Base-by-base conservation (phyloP, 768 basidiomycete species). In the Podaxis pistillaris region DNA sequence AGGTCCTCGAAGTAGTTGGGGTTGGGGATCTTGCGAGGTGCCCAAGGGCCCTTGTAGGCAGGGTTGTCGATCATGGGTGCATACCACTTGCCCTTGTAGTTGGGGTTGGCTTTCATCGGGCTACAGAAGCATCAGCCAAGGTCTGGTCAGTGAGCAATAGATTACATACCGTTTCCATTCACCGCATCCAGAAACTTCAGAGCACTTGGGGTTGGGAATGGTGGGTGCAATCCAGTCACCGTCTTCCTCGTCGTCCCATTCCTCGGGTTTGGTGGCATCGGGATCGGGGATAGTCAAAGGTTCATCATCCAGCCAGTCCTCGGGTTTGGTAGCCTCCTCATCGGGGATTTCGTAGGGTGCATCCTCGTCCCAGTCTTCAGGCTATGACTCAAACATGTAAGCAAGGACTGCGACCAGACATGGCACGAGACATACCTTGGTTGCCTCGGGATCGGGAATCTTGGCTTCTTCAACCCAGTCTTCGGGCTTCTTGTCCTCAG, bases 241-340 rank as follows among this genome's bases (percentile, higher is more conserved):
- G 68, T 99, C 96, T 74, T 98, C 97, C 72, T 98, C 97, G 69
- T 98, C 96, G 70, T 97, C 95, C 97, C 97, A 99, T 75, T 99
- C 97, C 73, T 99, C 97, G 5, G 97, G 97, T 81, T 97, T 98
- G 76, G 89, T 86, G 44, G 92, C 86, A 66, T 94, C 92, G 64
- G 97, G 96, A 72, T 99, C 97, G 53, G 94, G 86, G 69, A 97
- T 83, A 53, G 77, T 81, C 61, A 82, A 75, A 6, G 89, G 86
- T 72, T 98, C 97, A 61, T 97, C 78, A 64, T 92, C 94, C 62
- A 99, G 87, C 97, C 97, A 99, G 69, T 92, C 96, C 64, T 90
- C 94, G 36, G 97, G 97, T 79, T 92, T 96, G 64, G 76, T 81
- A 60, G 94, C 96, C 11, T 93, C 90, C 69, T 86, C 86, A 68